Base-by-base conservation (phyloP, 805 yeast species). In the Lipomyces orientalis region DNA sequence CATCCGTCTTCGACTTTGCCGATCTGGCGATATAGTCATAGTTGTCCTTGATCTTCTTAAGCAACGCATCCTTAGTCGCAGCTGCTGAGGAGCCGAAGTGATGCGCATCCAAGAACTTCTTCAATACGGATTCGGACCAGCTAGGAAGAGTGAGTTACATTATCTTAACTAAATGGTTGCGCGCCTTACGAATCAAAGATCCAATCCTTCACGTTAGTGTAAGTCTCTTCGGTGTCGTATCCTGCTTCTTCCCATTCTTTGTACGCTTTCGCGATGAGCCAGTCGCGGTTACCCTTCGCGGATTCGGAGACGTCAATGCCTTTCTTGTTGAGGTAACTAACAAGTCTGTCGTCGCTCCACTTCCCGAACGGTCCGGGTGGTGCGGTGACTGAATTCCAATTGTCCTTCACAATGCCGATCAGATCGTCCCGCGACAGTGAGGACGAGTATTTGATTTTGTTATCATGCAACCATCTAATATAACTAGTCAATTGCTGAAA, bases 41-140 rank as follows among this genome's bases (percentile, higher is more conserved):
- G 57, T 64, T 66, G 54, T 61, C 68, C 49, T 64, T 64, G 29
- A 72, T 64, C 25, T 58, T 65, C 43, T 66, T 55, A 39, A 68
- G 35, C 16, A 68, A 43, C 1, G 61, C 34, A 35, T 68, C 67
- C 19, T 62, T 62, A 12, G 69, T 68, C 14, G 64, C 56, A 7
- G 62, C 60, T 9, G 64, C 61, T 0, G 66, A 54, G 8, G 67
- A 31, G 4, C 62, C 58, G 34, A 68, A 49, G 19, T 64, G 64
- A 37, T 67, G 62, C 2, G 25, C 55, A 39, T 65, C 71, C 37
- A 68, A 57, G 46, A 68, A 67, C 35, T 58, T 49, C 29, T 61
- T 60, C 33, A 68, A 54, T n/a, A 62, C 67, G 12, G 69, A 66
- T 10, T 67, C 67, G 33, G 65, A 57, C 71, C 71, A 68, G 2